Evolutionary conservation across 2,329 filamentous ascomycete genomes (phyloP), one percentile per base, ranked within the genome.

Genomic region (Neurospora sp.): DNA sequence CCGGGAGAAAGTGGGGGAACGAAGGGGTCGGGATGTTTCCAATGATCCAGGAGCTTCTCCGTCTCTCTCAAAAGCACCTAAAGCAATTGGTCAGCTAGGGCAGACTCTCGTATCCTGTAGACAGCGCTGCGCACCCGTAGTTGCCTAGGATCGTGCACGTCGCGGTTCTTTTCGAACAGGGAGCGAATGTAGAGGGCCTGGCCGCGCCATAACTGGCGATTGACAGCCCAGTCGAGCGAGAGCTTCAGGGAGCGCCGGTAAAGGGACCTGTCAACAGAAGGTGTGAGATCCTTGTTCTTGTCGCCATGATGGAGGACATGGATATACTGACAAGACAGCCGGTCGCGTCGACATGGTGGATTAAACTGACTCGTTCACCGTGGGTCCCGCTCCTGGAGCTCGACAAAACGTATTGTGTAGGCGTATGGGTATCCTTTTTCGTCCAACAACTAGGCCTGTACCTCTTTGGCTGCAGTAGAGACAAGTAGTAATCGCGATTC

Each of bases 1-100:
- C 96, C 96, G 11, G 96, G 96, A 46, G 96, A 95, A 57, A 93
- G 97, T 15, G 96, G 96, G 74, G 91, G 88, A 75, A 88, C 85
- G 80, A 97, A 98, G 39, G 96, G 94, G 80, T 99, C 96, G 3
- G 96, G 96, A 78, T 99, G 96, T 83, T 98, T 98, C 95, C 95
- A 99, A 81, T 90, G 92, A 77, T 96, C 89, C 73, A 99, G 83
- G 71, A 97, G 80, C 75, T 91, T 91, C 81, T 98, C 94, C 4
- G 96, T 95, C 82, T 97, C 93, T 72, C 89, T 88, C 74, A 98
- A 86, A 70, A 99, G 82, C 67, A 88, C 89, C 96, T 99, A 8
- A 36, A 39, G 8, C 6, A 10, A 33, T n/a, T 17, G 11, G 70
- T 76, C 69, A 76, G 74, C 57, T 62, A 33, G 57, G n/a, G 39